Evolutionary conservation across 345 rosid species (phyloP).

Genomic region (Durio zibethinus): DNA sequence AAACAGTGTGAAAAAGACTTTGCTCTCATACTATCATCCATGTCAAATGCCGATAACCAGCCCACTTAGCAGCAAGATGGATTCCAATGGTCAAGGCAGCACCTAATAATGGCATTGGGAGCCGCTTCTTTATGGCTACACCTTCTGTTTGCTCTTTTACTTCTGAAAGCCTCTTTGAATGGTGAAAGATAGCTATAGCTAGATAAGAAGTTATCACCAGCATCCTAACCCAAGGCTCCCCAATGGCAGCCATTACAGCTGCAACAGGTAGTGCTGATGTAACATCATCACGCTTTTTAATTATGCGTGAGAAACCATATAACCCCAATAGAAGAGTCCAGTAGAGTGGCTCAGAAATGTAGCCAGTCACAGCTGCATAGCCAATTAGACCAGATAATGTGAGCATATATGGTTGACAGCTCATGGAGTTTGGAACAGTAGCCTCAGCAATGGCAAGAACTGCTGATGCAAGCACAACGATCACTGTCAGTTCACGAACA

Average conservation of each 20-base stretch:
- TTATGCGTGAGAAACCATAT: constrained; percentile 50
- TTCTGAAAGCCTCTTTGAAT: constrained; percentile 30
- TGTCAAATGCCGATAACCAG: constrained; percentile 79
- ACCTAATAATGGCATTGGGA: constrained; percentile 60
- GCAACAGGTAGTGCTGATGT: constrained; percentile 72
- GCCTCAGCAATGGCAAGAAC: constrained; percentile 78
- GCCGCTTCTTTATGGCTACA: constrained; percentile 16
- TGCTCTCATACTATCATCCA: constrained; percentile 66
- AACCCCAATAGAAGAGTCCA: constrained; percentile 67
- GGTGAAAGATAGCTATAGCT: constrained; percentile 59
- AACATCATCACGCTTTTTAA: constrained; percentile 69
- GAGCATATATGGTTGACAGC: constrained; percentile 55
- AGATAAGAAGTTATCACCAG: constrained; percentile 47
- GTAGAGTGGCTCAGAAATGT: constrained; percentile 68
- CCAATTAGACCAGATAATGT: constrained; percentile 66
- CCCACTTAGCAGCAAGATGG: constrained; percentile 75
- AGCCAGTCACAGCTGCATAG: constrained; percentile 64
- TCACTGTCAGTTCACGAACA: constrained; percentile 50
- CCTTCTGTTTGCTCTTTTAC: constrained; percentile 44
- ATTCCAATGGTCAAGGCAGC: constrained; percentile 76
- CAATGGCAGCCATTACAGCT: constrained; percentile 63
- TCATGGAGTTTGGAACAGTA: constrained; percentile 54
- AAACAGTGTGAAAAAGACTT: neutral
- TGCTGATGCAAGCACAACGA: constrained; percentile 59
- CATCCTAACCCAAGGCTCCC: constrained; percentile 84